phyloP scores from a whole-genome alignment of 75 land plant genomes.

The Chamaecyparis obtusa region DNA sequence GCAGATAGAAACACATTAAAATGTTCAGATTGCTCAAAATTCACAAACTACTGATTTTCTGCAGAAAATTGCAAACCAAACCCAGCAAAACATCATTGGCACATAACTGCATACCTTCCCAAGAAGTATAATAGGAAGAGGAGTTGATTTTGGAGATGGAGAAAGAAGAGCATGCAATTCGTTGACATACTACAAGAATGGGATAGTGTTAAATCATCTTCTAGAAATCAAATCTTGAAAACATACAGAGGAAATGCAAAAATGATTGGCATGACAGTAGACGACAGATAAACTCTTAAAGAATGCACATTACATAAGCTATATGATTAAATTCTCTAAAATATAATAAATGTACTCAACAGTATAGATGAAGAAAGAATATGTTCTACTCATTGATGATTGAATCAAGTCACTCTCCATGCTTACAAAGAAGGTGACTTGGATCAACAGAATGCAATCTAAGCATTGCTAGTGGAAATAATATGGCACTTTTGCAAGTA shows the following conservation, averaged over 20 bases:
- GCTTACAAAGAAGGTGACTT: background rate
- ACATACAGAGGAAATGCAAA: background rate
- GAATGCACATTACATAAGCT: background rate
- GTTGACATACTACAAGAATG: slow-evolving; percentile 76
- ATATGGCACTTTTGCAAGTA: background rate
- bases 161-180: slow-evolving; percentile 84
- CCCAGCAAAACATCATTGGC: background rate
- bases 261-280: background rate
- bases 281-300: background rate
- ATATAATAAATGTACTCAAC: background rate
- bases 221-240: background rate
- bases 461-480: background rate
- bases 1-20: slow-evolving; percentile 19
- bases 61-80: background rate
- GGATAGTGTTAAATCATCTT: background rate
- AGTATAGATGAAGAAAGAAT: background rate
- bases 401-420: background rate
- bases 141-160: slow-evolving; percentile 79
- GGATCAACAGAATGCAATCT: background rate
- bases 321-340: background rate
- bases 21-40: background rate
- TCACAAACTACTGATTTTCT: slow-evolving; percentile 1
- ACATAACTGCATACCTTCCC: slow-evolving; percentile 64
- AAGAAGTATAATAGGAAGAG: slow-evolving; percentile 78
- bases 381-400: background rate